A percentile compares a stretch with the other conserved stretches of the same genome.
Evolutionary conservation across 371 early-diverging fungal species (phyloP).

Genomic region (Dichotomocladium elegans): DNA sequence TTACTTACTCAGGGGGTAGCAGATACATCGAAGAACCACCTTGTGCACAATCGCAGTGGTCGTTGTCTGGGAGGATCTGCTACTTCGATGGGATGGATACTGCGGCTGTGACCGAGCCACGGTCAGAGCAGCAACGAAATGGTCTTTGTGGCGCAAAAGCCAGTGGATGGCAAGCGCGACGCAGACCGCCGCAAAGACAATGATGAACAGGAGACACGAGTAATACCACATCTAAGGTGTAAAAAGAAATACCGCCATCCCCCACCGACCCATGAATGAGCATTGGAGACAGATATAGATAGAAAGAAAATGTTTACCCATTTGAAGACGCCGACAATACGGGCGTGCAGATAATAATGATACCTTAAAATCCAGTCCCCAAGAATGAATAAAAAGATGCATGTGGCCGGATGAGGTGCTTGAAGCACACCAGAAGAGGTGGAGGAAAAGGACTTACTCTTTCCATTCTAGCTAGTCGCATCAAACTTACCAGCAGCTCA

Average conservation of each 20-base stretch:
- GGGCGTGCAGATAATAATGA: constrained; percentile 23
- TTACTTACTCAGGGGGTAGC: constrained; percentile 24
- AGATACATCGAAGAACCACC: constrained; percentile 22
- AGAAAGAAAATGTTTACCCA: too few species aligned
- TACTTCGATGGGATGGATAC: too few species aligned
- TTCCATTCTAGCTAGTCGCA: too few species aligned
- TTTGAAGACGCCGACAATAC: constrained; percentile 15
- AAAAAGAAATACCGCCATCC: too few species aligned
- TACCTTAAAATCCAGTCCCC: constrained; percentile 16
- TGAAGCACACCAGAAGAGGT: too few species aligned
- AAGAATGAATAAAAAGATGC: too few species aligned
- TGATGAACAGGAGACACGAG: constrained; percentile 19
- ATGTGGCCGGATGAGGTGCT: too few species aligned
- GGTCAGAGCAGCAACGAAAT: constrained; percentile 13
- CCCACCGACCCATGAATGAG: too few species aligned
- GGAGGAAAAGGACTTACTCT: too few species aligned
- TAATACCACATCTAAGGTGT: constrained; percentile 41
- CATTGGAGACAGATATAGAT: too few species aligned
- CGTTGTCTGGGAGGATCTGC: too few species aligned
- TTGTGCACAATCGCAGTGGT: constrained; percentile 13
- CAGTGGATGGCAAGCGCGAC: constrained; percentile 18
- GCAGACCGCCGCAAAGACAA: constrained; percentile 18
- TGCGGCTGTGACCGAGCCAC: too few species aligned
- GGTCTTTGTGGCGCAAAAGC: constrained; percentile 18
- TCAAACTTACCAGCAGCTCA: constrained; percentile 2